Evolutionary conservation across 1,284 basidiomycete species (phyloP), one percentile per base, ranked within the genome.

Genomic region (Porodaedalea pini): DNA sequence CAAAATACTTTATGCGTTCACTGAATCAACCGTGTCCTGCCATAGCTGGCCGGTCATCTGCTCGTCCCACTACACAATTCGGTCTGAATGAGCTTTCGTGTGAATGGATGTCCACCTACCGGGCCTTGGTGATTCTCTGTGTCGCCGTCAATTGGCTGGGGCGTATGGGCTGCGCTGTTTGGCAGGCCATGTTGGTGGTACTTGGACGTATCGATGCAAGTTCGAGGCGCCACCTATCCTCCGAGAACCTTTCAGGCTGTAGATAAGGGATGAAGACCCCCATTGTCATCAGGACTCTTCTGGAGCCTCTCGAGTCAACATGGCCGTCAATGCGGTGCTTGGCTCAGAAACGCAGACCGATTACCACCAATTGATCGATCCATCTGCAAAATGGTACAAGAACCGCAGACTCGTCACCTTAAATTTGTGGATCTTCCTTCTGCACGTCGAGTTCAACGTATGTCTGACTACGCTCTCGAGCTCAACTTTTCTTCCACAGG

Each of bases 381-480:
- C 58, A 6, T 41, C 27, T 17, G 54, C 49, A 29, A 61, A 64
- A 43, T 66, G 65, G 65, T 65, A 65, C 52, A 66, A 63, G 57
- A 66, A 65, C 40, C 56, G 57, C 5, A 58, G 63, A 55, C 60
- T 75, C 2, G 54, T 73, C 13, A 25, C 66, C 11, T 61, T 75
- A 32, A 74, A 75, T 59, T 52, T 70, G 4, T 75, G 73, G 69
- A 73, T 75, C 52, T 61, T 57, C 25, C 60, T 73, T 34, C 58
- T 75, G 73, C 73, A 15, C 10, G 67, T 64, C 43, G 6, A 32
- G 44, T 37, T 2, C 61, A n/a, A 29, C 17, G 45, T 29, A 31
- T 53, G 32, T 52, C 10, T 23, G 15, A 32, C n/a, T n/a, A 15
- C 45, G 6, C 11, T 50, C 10, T 21, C n/a, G 23, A 57, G 23